A percentile compares a stretch with the other conserved stretches of the same genome.
phyloP scores from a whole-genome alignment of 805 yeast genomes.

The Candida palmyrensis region DNA sequence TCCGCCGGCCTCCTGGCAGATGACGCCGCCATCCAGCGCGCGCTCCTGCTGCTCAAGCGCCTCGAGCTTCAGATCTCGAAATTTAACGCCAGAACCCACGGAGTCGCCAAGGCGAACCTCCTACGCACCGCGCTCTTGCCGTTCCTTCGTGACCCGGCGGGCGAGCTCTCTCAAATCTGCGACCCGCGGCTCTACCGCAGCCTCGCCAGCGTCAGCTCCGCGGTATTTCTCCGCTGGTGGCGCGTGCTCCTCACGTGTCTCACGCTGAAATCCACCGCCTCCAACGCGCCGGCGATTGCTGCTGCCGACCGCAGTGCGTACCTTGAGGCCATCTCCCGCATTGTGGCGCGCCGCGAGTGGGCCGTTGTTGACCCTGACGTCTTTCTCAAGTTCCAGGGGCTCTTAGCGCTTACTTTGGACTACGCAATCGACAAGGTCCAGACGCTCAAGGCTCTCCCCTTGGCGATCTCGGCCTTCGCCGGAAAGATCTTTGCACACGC shows the following conservation, averaged over 20 bases:
- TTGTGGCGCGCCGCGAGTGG: slow-evolving; percentile 48
- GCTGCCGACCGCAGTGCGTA: slow-evolving; percentile 48
- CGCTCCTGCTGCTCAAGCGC: slow-evolving; percentile 25
- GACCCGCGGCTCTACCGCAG: slow-evolving; percentile 24
- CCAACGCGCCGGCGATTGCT: slow-evolving; percentile 26
- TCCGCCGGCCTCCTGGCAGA: not conserved
- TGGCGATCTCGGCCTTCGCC: slow-evolving; percentile 58
- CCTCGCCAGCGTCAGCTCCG: slow-evolving; percentile 25
- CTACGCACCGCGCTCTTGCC: slow-evolving; percentile 44
- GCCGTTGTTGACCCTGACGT: slow-evolving; percentile 18
- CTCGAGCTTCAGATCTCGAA: slow-evolving; percentile 41
- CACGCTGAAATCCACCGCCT: slow-evolving; percentile 12
- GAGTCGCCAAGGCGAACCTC: slow-evolving; percentile 40
- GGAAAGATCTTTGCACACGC: slow-evolving; percentile 69
- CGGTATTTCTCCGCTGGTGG: slow-evolving; percentile 50
- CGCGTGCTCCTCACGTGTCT: slow-evolving; percentile 31
- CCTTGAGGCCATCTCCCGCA: slow-evolving; percentile 49
- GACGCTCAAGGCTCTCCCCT: slow-evolving; percentile 44
- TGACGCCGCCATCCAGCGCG: slow-evolving; percentile 1
- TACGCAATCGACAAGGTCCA: slow-evolving; percentile 44
- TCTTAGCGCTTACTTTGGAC: slow-evolving; percentile 49
- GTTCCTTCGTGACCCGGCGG: slow-evolving; percentile 27
- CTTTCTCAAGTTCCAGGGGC: slow-evolving; percentile 19
- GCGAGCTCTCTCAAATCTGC: slow-evolving; percentile 2
- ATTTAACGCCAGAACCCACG: slow-evolving; percentile 36